These are phyloP conservation scores for Leccinum pachyderme DNA, from an alignment of 1,284 basidiomycete species.

Conservation along the genomic window DNA sequence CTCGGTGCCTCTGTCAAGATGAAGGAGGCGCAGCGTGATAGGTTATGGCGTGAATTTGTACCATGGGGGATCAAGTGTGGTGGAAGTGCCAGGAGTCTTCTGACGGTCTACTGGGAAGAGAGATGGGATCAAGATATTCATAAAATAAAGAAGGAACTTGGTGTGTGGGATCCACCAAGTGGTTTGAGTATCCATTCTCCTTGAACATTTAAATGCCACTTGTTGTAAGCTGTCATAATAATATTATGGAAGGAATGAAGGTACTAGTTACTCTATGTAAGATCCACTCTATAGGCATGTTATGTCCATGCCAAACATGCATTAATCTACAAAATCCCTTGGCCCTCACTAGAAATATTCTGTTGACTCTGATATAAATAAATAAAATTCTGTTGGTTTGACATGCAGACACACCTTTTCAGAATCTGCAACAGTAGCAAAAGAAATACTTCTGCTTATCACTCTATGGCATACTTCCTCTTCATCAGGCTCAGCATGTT, in stretches of 20 bases:
- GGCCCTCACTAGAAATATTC: neutral
- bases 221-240: neutral
- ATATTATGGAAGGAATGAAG: too few species aligned
- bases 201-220: neutral
- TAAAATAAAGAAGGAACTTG: conserved; percentile 79
- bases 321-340: neutral
- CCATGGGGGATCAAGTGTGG: conserved; percentile 91
- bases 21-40: conserved; percentile 50
- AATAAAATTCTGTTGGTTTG: neutral
- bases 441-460: conserved; percentile 7
- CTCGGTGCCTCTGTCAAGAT: conserved; percentile 44
- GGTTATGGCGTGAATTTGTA: conserved; percentile 76
- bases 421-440: conserved; percentile 3
- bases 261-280: too few species aligned
- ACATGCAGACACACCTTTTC: conserved; percentile 9
- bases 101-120: conserved; percentile 95
- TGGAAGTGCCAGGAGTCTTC: conserved; percentile 69
- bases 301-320: neutral
- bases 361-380: conserved; percentile 2
- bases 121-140: conserved; percentile 85
- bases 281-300: too few species aligned
- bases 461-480: neutral
- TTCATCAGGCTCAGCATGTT: neutral
- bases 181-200: conserved; percentile 23
- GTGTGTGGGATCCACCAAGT: conserved; percentile 74